Evolutionary conservation across 1,284 basidiomycete species (phyloP).

Genomic region (Tremellales sp.): DNA sequence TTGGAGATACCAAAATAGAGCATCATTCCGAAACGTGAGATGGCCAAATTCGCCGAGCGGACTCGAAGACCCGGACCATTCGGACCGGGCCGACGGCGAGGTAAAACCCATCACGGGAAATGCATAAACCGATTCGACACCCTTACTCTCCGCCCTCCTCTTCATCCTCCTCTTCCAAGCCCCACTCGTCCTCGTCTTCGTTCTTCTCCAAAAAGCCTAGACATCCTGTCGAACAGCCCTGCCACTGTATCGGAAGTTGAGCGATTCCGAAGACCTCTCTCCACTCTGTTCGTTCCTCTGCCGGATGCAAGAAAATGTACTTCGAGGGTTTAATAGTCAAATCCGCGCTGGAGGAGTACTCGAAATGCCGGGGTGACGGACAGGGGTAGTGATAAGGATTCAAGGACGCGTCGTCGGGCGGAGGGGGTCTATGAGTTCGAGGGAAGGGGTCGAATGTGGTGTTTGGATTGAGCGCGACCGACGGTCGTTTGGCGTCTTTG

Average conservation of each 20-base stretch:
- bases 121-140: too few species aligned
- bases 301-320: constrained; percentile 40
- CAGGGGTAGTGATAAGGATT: constrained; percentile 46
- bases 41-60: too few species aligned
- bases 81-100: too few species aligned
- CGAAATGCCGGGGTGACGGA: constrained; percentile 38
- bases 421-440: constrained; percentile 13
- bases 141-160: not conserved
- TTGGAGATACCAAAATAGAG: too few species aligned
- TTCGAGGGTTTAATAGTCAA: constrained; percentile 11
- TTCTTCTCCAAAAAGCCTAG: constrained; percentile 38
- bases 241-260: constrained; percentile 40
- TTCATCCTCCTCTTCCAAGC: constrained; percentile 14
- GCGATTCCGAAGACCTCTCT: constrained; percentile 25
- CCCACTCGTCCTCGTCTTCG: constrained; percentile 28
- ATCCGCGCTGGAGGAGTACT: constrained; percentile 10
- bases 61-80: too few species aligned
- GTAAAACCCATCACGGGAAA: too few species aligned
- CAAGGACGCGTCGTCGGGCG: constrained; percentile 39
- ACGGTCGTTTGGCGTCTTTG: constrained; percentile 1
- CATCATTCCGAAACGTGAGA: too few species aligned
- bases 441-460: constrained; percentile 28
- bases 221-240: constrained; percentile 45
- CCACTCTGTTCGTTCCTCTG: constrained; percentile 47
- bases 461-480: not conserved